Evolutionary conservation across 1,284 basidiomycete species (phyloP).

Genomic region (Ustilago bromivora): DNA sequence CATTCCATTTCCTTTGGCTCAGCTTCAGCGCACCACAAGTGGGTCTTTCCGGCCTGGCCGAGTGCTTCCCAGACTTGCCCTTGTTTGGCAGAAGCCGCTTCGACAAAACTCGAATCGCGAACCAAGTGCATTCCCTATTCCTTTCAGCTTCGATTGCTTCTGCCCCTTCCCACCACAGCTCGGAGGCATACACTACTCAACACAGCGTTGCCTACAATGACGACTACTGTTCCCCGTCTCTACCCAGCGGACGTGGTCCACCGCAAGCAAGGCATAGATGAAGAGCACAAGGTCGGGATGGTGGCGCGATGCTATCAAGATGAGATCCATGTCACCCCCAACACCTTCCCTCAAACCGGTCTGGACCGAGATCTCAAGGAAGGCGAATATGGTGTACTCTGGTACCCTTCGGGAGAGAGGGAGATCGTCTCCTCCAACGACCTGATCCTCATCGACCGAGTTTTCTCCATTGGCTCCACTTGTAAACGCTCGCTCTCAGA

Average conservation of each 20-base stretch:
- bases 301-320: constrained; percentile 51
- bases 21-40: neutral
- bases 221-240: constrained; percentile 20
- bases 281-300: constrained; percentile 45
- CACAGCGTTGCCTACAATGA: constrained; percentile 7
- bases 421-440: constrained; percentile 75
- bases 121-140: neutral
- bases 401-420: constrained; percentile 73
- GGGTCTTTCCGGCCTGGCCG: neutral
- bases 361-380: constrained; percentile 80
- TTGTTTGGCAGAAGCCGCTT: neutral
- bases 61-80: neutral
- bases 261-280: constrained; percentile 30
- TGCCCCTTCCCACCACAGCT: neutral
- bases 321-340: constrained; percentile 29
- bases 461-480: constrained; percentile 81
- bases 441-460: constrained; percentile 81
- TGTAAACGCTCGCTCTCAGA: constrained; percentile 84
- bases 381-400: constrained; percentile 85
- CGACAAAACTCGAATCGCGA: neutral
- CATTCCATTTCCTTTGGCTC: constrained; percentile 4
- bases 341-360: constrained; percentile 26
- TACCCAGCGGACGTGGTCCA: constrained; percentile 38
- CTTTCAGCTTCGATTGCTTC: neutral
- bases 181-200: neutral